Percentiles rank a stretch among this genome's conserved stretches.
Evolutionary conservation across 441 rosid species (phyloP).

Genomic region (Pelargonium cotyledonis): DNA sequence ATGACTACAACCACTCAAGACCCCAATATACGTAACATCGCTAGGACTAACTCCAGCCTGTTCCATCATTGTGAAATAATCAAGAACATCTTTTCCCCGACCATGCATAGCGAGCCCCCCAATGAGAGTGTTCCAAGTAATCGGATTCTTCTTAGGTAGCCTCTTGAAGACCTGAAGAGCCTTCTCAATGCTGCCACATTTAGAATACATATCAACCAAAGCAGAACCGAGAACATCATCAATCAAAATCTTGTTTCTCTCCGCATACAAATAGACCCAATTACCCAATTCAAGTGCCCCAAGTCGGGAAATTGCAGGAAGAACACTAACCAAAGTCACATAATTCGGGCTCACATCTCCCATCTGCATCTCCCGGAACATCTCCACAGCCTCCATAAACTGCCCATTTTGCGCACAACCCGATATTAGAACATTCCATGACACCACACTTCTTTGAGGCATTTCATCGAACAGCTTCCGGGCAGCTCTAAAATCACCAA

Average conservation of each 20-base stretch:
- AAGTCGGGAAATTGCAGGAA: constrained; percentile 41
- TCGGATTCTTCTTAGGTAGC: constrained; percentile 32
- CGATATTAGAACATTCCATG: constrained; percentile 56
- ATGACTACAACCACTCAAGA: constrained; percentile 44
- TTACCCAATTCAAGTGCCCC: constrained; percentile 43
- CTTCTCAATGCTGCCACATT: constrained; percentile 43
- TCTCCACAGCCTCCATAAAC: constrained; percentile 44
- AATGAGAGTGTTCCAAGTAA: constrained; percentile 43
- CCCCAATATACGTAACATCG: constrained; percentile 38
- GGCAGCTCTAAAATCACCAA: constrained; percentile 36
- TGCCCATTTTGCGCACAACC: constrained; percentile 47
- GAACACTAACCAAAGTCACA: constrained; percentile 53
- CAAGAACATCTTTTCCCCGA: constrained; percentile 33
- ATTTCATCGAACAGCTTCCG: constrained; percentile 20
- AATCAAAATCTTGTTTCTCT: constrained; percentile 31
- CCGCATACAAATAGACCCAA: constrained; percentile 46
- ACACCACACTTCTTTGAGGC: constrained; percentile 46
- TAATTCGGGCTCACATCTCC: constrained; percentile 35
- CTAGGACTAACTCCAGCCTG: constrained; percentile 22
- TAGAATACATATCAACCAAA: constrained; percentile 48
- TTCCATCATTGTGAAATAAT: constrained; percentile 32
- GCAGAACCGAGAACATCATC: constrained; percentile 57
- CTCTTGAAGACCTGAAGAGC: constrained; percentile 36
- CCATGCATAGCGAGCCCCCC: constrained; percentile 46
- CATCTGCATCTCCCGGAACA: constrained; percentile 43